Base-by-base conservation (phyloP, 768 basidiomycete species). In the Pleurotus platypus region DNA sequence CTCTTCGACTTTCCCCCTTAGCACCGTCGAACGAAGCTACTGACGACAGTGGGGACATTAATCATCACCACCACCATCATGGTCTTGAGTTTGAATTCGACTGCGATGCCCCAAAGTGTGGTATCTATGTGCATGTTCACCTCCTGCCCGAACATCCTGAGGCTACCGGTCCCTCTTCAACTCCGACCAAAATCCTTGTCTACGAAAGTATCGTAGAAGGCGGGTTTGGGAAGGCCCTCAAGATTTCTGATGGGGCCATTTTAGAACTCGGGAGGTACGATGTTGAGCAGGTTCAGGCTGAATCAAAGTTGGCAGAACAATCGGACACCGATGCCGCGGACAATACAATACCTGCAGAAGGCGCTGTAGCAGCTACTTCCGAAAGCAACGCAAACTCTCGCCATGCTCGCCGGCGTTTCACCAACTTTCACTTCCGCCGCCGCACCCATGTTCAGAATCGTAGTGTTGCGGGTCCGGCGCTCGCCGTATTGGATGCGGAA, bases 71-170 rank as follows among this genome's bases (percentile, higher is more conserved):
- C 38, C 78, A 79, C 13, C 84, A 85, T 50, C 91, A 94, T 63
- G 84, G 86, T 15, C 78, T 96, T 58, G 92, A 93, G 66, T 98
- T 97, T 70, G 87, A 90, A 67, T 98, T 90, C 69, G 94, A 98
- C 67, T 92, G 90, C 61, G 92, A 94, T 58, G 86, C 93, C 0
- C 88, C 94, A 6, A 89, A 87, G 63, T 93, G 92, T 64, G 82
- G 80, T 18, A 85, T 97, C 58, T 84, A 86, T 38, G 82, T 97
- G 16, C 81, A 90, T 60, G 86, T 93, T 47, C 75, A 91, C 35
- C 75, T 92, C 0, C 80, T 87, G 4, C 80, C 86, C 24, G 76
- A 80, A 27, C 84, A 89, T 59, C 84, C 82, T 5, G 83, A 84
- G 61, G 78, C 80, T 1, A 54, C 63, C 30, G 46, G 27, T 5